Evolutionary conservation across 2,329 filamentous ascomycete genomes (phyloP).

Genomic region (Aspergillus sp.): DNA sequence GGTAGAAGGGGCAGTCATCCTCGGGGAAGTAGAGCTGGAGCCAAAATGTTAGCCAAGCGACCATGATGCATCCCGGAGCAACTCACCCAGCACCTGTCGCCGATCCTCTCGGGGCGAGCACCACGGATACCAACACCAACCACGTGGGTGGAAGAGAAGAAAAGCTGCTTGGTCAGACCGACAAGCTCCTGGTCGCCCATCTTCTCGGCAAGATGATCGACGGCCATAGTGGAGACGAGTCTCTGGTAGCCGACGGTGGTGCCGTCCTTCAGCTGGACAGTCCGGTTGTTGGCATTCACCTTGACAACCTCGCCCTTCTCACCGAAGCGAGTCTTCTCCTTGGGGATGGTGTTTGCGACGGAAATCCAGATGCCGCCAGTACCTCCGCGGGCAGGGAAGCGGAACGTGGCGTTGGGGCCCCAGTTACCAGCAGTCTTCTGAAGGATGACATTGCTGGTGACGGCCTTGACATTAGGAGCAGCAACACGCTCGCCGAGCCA

Average conservation of each 20-base stretch:
- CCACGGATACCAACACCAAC: constrained; percentile 93
- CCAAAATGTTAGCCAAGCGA: background rate
- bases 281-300: constrained; percentile 77
- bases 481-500: constrained; percentile 99
- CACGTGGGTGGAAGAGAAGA: constrained; percentile 95
- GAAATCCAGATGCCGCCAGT: constrained; percentile 99
- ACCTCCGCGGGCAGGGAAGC: constrained; percentile 89
- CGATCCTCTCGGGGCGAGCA: constrained; percentile 83
- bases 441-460: constrained; percentile 88
- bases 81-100: constrained; percentile 95
- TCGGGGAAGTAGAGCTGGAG: constrained; percentile 89
- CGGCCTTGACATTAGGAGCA: constrained; percentile 86
- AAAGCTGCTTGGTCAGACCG: constrained; percentile 77
- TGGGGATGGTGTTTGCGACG: constrained; percentile 82
- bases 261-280: constrained; percentile 72
- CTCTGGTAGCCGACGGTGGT: constrained; percentile 84
- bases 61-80: background rate
- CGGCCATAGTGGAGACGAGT: constrained; percentile 91
- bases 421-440: constrained; percentile 95
- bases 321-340: constrained; percentile 86
- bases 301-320: constrained; percentile 74
- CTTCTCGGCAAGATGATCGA: constrained; percentile 75
- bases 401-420: constrained; percentile 97
- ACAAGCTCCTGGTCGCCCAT: constrained; percentile 84
- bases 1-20: constrained; percentile 97